Evolutionary conservation across 805 yeast genomes (phyloP), one percentile per base, ranked within the genome.

Genomic region (Kodamaea hsintzibuensis): DNA sequence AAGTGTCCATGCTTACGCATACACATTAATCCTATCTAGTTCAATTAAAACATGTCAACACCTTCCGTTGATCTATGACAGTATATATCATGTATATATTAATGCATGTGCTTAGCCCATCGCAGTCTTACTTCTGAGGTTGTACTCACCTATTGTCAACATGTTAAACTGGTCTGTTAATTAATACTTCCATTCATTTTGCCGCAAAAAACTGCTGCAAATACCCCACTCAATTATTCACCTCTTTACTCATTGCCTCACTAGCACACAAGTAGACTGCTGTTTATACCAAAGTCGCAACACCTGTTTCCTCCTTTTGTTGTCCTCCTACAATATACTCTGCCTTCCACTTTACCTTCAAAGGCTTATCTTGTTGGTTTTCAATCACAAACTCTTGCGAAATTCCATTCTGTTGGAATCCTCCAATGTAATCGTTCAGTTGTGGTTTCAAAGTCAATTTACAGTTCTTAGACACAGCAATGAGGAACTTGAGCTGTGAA

Each of bases 261-360:
- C n/a, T n/a, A n/a, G n/a, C n/a, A n/a, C n/a, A n/a, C n/a, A n/a
- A n/a, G n/a, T n/a, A n/a, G n/a, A 6, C 27, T 16, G 2, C 10
- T 16, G 5, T n/a, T 9, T 42, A 39, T 33, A 54, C 55, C 53
- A 67, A 61, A 9, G 59, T 64, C 56, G 69, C 66, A 16, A 85
- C 83, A 7, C 91, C 90, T 8, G 84, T 78, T 58, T 84, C 88
- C 60, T 81, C 85, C 17, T 69, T 69, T 7, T 69, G 66, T 18
- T 67, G 65, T n/a, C 84, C 82, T 51, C 80, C 81, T 8, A 78
- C 65, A 9, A 63, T 60, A 65, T 82, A 89, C 53, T 81, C 81
- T 19, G 81, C 78, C 67, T 86, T 88, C 93, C 92, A 90, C 68
- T 89, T 87, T 55, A 90, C 76, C 68, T 88, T 89, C 60, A 87